Conservation (phyloP, 23 red algal species). For the Agarophyton chilense region DNA sequence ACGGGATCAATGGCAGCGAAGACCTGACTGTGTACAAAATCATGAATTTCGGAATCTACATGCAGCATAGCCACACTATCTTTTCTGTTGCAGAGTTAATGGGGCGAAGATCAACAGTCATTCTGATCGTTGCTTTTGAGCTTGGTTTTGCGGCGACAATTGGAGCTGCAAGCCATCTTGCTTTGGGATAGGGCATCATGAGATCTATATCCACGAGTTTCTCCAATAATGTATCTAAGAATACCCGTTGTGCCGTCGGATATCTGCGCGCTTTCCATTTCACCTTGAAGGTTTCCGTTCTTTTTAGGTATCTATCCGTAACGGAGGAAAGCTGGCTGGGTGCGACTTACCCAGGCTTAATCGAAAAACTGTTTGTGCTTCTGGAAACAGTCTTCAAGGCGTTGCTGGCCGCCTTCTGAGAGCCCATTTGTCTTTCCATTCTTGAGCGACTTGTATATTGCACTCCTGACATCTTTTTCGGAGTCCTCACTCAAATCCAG, state of each 20-base stretch:
- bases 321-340: not conserved
- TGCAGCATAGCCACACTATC: slow-evolving; percentile 35
- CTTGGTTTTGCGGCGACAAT: slow-evolving; percentile 18
- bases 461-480: not conserved
- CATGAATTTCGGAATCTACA: slow-evolving; percentile 21
- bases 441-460: not conserved
- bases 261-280: slow-evolving; percentile 37
- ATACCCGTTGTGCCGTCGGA: slow-evolving; percentile 6
- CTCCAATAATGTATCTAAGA: slow-evolving; percentile 9
- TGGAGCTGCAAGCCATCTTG: slow-evolving; percentile 42
- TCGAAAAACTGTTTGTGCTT: slow-evolving; percentile 8
- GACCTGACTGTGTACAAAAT: slow-evolving; percentile 1
- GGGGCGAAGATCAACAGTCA: slow-evolving; percentile 26
- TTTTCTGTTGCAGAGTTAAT: slow-evolving; percentile 32
- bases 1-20: slow-evolving; percentile 35
- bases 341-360: slow-evolving; percentile 20
- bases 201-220: slow-evolving; percentile 32
- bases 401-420: not conserved
- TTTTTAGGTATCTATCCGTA: not conserved
- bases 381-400: not conserved
- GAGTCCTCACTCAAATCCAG: not conserved
- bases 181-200: slow-evolving; percentile 7
- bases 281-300: slow-evolving; percentile 2
- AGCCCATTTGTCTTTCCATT: not conserved
- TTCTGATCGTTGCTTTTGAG: slow-evolving; percentile 25